A percentile compares a stretch with the other conserved stretches of the same genome.
Conservation (phyloP, 1,284 basidiomycete species). For the Xerocomus nothofagi region DNA sequence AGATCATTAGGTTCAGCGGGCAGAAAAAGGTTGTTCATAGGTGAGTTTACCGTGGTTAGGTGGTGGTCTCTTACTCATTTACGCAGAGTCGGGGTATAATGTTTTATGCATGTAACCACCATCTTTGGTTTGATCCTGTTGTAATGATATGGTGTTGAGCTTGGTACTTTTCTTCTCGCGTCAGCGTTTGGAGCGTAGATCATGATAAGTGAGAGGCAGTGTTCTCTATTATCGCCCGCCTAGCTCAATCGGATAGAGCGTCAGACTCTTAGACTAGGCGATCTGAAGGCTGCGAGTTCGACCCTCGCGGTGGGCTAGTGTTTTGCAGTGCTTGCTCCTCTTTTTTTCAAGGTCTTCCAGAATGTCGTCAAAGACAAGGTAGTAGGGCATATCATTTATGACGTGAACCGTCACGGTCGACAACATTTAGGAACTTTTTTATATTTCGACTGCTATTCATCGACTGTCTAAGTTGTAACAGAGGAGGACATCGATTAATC, state of each 20-base stretch:
- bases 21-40: slow-evolving; percentile 59
- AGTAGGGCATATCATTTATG: background rate
- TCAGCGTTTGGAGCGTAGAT: no score
- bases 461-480: background rate
- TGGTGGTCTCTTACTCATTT: slow-evolving; percentile 6
- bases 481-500: background rate
- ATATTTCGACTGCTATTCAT: background rate
- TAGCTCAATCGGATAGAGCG: slow-evolving; percentile 88
- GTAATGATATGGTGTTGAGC: background rate
- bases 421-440: background rate
- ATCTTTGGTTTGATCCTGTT: background rate
- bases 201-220: no score
- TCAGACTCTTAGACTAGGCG: slow-evolving; percentile 60
- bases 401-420: background rate
- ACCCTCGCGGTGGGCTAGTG: slow-evolving; percentile 84
- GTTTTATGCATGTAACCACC: background rate
- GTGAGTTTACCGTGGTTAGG: slow-evolving; percentile 23
- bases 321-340: background rate
- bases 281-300: slow-evolving; percentile 91
- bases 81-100: slow-evolving; percentile 34
- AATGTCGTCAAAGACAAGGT: no score
- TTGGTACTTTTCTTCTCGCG: no score
- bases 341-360: background rate
- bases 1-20: slow-evolving; percentile 77
- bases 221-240: slow-evolving; percentile 51